Base-by-base conservation (phyloP, 2,329 filamentous ascomycete genomes). In the Fusarium graminum region DNA sequence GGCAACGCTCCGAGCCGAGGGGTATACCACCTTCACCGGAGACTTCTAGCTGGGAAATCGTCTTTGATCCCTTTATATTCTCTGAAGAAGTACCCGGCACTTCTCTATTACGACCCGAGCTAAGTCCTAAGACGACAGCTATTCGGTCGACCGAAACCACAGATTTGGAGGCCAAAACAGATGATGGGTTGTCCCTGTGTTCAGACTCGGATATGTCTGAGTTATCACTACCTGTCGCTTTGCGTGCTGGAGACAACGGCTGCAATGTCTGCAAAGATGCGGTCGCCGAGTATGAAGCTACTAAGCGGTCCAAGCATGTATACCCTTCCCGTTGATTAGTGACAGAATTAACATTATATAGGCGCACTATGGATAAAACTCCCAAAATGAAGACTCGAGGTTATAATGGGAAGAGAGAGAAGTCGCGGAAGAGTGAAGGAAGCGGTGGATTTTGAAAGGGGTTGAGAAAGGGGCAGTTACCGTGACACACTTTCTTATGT, bases 121-220 rank as follows among this genome's bases (percentile, higher is more conserved):
- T 41, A 0, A 16, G 11, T 4, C 22, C 26, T 9, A 52, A 51
- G 26, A 3, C 52, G 2, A 10, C 25, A 10, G 9, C 8, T 1
- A 0, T 2, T 14, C 25, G 17, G 5, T 22, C 39, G 4, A 6
- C 11, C 7, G 22, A 42, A 1, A 7, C 14, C 1, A 7, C n/a
- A 3, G 10, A 9, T 40, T 7, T 25, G 19, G 17, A 40, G 4
- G 1, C 44, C 4, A 38, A 57, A 9, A 7, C 12, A 16, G 34
- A 11, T 13, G 19, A 52, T 6, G 30, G 6, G 13, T 30, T 30
- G 9, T 16, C 46, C 3, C 40, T 30, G 9, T 55, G 50, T 9
- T 43, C 54, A 5, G 65, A 51, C 25, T 59, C 65, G 2, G 49
- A 32, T 6, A 38, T 70, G 38, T 64, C 65, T 9, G 40, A 51